Evolutionary conservation across 805 yeast genomes (phyloP).

Genomic region (Limtongia smithiae): DNA sequence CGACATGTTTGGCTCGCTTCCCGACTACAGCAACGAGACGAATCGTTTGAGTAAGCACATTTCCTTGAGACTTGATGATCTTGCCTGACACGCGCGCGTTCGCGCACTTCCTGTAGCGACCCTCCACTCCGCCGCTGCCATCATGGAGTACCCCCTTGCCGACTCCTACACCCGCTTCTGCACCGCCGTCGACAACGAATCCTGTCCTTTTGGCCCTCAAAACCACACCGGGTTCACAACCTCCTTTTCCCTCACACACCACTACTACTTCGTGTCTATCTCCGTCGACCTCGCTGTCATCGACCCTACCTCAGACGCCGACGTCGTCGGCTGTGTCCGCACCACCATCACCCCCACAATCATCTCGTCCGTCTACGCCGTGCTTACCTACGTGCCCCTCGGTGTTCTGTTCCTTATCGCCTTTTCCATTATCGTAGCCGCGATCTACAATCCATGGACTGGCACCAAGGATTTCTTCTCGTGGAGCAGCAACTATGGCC

Average conservation of each 20-base stretch:
- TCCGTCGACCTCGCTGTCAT: conserved; percentile 32
- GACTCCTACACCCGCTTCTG: conserved; percentile 33
- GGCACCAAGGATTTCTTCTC: conserved; percentile 50
- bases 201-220: conserved; percentile 34
- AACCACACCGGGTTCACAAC: conserved; percentile 15
- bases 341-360: conserved; percentile 51
- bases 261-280: conserved; percentile 28
- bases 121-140: conserved; percentile 28
- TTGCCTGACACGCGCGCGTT: too few species aligned
- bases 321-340: conserved; percentile 46
- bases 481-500: conserved; percentile 57
- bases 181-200: conserved; percentile 18
- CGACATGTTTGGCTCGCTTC: conserved; percentile 20
- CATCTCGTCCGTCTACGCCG: conserved; percentile 39
- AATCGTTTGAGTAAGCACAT: conserved; percentile 23
- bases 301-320: conserved; percentile 31
- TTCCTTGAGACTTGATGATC: too few species aligned
- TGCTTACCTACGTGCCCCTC: conserved; percentile 42
- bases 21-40: conserved; percentile 19
- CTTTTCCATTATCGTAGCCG: conserved; percentile 39
- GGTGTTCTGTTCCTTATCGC: conserved; percentile 37
- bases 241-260: neutral
- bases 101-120: conserved; percentile 28
- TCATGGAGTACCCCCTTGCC: conserved; percentile 29
- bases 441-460: conserved; percentile 54